A percentile compares a stretch with the other conserved stretches of the same genome.
Evolutionary conservation across 257 asterid species (phyloP).

Genomic region (Nyctanthes arbortristis): DNA sequence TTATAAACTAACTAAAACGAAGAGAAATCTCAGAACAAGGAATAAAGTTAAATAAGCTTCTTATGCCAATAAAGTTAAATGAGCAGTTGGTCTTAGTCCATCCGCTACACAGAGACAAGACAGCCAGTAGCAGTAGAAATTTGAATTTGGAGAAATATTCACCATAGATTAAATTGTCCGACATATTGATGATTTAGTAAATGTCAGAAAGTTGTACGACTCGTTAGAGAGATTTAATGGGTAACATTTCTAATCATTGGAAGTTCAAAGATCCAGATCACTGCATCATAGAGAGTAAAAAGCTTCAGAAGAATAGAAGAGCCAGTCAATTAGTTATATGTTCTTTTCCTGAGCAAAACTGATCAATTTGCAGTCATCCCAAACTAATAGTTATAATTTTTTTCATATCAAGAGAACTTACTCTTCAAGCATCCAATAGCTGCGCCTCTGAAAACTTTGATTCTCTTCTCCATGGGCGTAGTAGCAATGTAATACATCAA

Average conservation of each 20-base stretch:
- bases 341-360: not conserved
- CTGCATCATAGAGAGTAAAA: not conserved
- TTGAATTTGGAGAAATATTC: not conserved
- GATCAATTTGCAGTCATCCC: not conserved
- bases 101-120: not conserved
- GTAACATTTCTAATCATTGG: constrained; percentile 12
- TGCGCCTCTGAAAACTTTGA: constrained; percentile 88
- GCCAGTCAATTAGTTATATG: not conserved
- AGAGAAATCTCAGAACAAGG: not conserved
- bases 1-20: not conserved
- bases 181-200: constrained; percentile 5
- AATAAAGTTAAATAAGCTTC: not conserved
- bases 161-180: not conserved
- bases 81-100: not conserved
- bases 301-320: constrained; percentile 7
- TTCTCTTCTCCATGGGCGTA: constrained; percentile 94
- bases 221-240: constrained; percentile 3
- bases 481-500: constrained; percentile 93
- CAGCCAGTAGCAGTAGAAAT: not conserved
- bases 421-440: constrained; percentile 99
- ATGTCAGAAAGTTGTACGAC: constrained; percentile 5
- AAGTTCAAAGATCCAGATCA: constrained; percentile 2
- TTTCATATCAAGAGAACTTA: constrained; percentile 35
- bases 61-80: not conserved
- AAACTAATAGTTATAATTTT: not conserved